A percentile compares a stretch with the other conserved stretches of the same genome.
phyloP scores from a whole-genome alignment of 2,329 filamentous ascomycete species.

The Lojkania enalia region DNA sequence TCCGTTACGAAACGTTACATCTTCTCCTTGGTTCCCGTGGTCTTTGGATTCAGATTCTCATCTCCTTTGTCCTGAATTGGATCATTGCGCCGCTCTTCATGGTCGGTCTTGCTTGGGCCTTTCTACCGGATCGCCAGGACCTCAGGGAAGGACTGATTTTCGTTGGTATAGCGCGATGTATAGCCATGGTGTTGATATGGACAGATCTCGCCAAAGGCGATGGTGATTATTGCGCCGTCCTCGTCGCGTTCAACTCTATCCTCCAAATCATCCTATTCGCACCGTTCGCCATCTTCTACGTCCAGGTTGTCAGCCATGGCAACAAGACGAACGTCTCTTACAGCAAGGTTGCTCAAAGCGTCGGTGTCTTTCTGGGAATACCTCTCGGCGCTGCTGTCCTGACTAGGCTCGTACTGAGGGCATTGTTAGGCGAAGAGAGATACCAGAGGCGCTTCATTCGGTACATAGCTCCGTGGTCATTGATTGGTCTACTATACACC shows the following conservation, averaged over 20 bases:
- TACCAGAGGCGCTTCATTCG: slow-evolving; percentile 73
- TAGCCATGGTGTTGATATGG: slow-evolving; percentile 88
- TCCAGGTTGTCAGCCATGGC: slow-evolving; percentile 65
- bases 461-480: slow-evolving; percentile 70
- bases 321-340: slow-evolving; percentile 59
- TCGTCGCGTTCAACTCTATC: slow-evolving; percentile 54
- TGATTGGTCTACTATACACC: slow-evolving; percentile 84
- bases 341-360: slow-evolving; percentile 72
- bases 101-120: slow-evolving; percentile 70
- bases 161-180: slow-evolving; percentile 82
- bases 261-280: slow-evolving; percentile 55
- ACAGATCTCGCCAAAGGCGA: slow-evolving; percentile 77
- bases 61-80: slow-evolving; percentile 81
- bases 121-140: slow-evolving; percentile 48
- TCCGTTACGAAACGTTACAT: slow-evolving; percentile 76
- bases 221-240: slow-evolving; percentile 74
- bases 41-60: slow-evolving; percentile 78
- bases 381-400: slow-evolving; percentile 79
- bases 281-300: slow-evolving; percentile 55
- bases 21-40: slow-evolving; percentile 61
- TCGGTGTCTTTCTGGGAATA: slow-evolving; percentile 81
- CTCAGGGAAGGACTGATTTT: slow-evolving; percentile 71
- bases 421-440: slow-evolving; percentile 58
- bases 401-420: slow-evolving; percentile 67
- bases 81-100: slow-evolving; percentile 80